Base-by-base conservation (phyloP, 768 basidiomycete species). In the Holtermannia corniformis region DNA sequence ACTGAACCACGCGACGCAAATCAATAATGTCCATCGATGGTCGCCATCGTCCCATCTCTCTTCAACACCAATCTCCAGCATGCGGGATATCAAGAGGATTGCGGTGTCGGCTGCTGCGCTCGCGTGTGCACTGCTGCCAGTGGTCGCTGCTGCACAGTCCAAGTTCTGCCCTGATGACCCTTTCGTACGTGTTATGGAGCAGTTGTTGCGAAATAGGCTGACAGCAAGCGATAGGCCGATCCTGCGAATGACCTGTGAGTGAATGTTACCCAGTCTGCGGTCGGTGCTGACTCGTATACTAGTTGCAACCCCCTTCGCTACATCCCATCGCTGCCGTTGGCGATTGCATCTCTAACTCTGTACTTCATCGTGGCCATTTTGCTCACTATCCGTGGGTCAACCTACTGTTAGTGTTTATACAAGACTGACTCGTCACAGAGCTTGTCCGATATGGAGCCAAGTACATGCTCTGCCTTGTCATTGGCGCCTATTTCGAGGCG, bases 221-320 rank as follows among this genome's bases (percentile, higher is more conserved):
- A n/a, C n/a, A n/a, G n/a, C n/a, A n/a, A n/a, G 45, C 16, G 21
- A 0, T 59, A 55, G 21, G 54, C 50, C 7, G 43, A 50, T 32
- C 53, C 57, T 4, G 32, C 37, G 12, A 24, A 22, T 23, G 57
- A 59, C 32, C 44, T 27, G 57, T 58, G 25, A 42, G 57, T 57
- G 20, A 14, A 46, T 47, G 14, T 11, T 7, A 24, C 13, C 16
- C 23, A 13, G 13, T 13, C 12, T 10, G 5, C 7, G 12, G 14
- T 5, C 20, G 23, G 5, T 5, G 23, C 16, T 23, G 14, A 26
- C 23, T 27, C 16, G 12, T 24, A 28, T 7, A 19, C 21, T 41
- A 70, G 64, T 37, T 72, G 71, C 46, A 72, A 72, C 50, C 71
- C 71, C n/a, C 52, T 72, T 14, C 63, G 69, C 47, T 72, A 72